Evolutionary conservation across 2,329 filamentous ascomycete species (phyloP).

Genomic region (Ambrosiella xylebori): DNA sequence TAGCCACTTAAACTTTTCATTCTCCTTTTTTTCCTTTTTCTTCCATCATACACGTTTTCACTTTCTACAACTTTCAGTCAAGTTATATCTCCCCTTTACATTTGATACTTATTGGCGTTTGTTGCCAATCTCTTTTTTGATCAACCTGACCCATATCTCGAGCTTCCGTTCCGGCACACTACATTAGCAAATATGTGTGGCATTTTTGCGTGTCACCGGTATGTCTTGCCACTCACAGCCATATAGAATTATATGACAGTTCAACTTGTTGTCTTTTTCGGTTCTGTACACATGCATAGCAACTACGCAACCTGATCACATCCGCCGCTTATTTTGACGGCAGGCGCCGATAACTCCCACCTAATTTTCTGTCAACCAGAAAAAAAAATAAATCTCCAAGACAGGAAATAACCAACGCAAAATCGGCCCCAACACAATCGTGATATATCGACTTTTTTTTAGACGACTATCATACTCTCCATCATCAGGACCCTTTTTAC

Average conservation of each 20-base stretch:
- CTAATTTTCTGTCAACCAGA: background rate
- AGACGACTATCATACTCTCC: background rate
- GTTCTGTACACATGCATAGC: no score
- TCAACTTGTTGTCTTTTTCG: background rate
- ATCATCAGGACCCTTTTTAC: background rate
- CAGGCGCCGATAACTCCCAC: background rate
- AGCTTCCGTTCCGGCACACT: background rate
- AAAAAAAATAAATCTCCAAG: background rate
- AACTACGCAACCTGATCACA: no score
- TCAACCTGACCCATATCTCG: no score
- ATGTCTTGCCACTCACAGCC: constrained; percentile 22
- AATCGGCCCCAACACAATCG: background rate
- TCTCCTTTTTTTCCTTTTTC: background rate
- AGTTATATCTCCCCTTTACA: background rate
- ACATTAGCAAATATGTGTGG: constrained; percentile 57
- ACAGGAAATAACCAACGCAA: background rate
- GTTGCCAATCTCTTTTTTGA: no score
- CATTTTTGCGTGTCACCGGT: constrained; percentile 92
- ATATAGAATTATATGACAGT: background rate
- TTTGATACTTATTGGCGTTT: background rate
- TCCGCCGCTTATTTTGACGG: no score
- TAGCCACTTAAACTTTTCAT: background rate
- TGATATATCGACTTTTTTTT: background rate
- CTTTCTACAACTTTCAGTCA: background rate
- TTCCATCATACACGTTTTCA: no score